A percentile compares a stretch with the other conserved stretches of the same genome.
These are phyloP conservation scores for Ajuga reptans DNA, from an alignment of 305 asterid species.

Conservation along the genomic window DNA sequence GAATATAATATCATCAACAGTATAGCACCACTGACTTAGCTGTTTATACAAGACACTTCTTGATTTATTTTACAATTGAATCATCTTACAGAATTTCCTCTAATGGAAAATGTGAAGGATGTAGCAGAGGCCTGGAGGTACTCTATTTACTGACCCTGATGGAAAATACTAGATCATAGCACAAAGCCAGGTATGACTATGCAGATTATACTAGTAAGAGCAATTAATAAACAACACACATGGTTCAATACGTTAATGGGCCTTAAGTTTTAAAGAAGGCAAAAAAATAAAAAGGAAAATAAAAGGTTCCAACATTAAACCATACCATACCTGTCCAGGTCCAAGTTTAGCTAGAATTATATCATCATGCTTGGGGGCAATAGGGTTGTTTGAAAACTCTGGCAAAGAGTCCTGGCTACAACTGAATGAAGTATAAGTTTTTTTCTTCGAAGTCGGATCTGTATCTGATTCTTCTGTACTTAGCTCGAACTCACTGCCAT, in stretches of 20 bases:
- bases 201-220: not conserved
- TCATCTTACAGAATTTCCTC: slow-evolving; percentile 7
- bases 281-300: not conserved
- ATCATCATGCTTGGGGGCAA: slow-evolving; percentile 48
- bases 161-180: not conserved
- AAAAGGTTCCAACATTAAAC: not conserved
- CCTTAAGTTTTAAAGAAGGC: not conserved
- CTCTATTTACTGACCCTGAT: not conserved
- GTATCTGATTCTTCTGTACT: slow-evolving; percentile 31
- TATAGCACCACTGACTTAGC: slow-evolving; percentile 2
- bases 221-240: not conserved
- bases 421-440: slow-evolving; percentile 74
- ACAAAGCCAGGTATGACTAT: too few relatives aligned
- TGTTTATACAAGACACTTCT: not conserved
- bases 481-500: slow-evolving; percentile 61
- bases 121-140: slow-evolving; percentile 2
- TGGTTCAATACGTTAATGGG: not conserved
- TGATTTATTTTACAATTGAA: not conserved
- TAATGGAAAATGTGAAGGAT: slow-evolving; percentile 9
- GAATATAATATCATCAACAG: not conserved
- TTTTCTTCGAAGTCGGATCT: slow-evolving; percentile 37
- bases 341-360: slow-evolving; percentile 71
- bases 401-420: slow-evolving; percentile 59
- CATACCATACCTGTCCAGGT: slow-evolving; percentile 65
- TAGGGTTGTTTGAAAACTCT: slow-evolving; percentile 44